Evolutionary conservation across 192 early-diverging fungal species (phyloP), one percentile per base, ranked within the genome.

Genomic region (Ambispora gerdemannii): DNA sequence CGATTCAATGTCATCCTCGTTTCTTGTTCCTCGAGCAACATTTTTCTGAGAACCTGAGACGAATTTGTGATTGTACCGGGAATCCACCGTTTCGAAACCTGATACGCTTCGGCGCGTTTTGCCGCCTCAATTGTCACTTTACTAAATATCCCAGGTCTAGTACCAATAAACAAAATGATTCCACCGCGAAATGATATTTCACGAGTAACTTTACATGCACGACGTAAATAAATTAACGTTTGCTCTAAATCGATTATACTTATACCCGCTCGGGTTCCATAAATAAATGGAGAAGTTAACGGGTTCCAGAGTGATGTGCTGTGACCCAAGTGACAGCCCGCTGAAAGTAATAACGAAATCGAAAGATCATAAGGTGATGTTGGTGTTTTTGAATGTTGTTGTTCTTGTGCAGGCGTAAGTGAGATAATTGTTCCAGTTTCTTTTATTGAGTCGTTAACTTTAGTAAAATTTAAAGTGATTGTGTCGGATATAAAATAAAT

Each of bases 231-330:
- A 2, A 87, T 87, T 64, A 97, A 75, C 1, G 96, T 96, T 47
- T 94, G 90, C 68, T 98, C 95, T 53, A 95, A 76, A 74, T 98
- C 95, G 81, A 98, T 95, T 64, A 98, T 91, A 72, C 91, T 91
- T 34, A 97, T 88, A 30, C 93, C 94, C 49, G 89, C 78, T 50
- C 96, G 90, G 24, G 87, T 84, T 60, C 96, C 96, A 74, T 90
- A 93, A 50, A 98, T 93, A 76, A 86, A 95, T 4, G 92, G 89
- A 56, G 93, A 78, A 50, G 92, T 96, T 68, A 84, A 71, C 17
- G 89, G 87, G 70, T 96, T 89, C 91, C 89, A 93, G 36, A 82
- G 75, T 25, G 83, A 82, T 27, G 82, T 84, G 8, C 84, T 80
- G 78, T 97, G 95, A 55, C 96, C 96, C 63, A 98, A 76, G 77